Evolutionary conservation across 108 stramenopile genomes (phyloP).

Genomic region (Cyclotella distinguenda): DNA sequence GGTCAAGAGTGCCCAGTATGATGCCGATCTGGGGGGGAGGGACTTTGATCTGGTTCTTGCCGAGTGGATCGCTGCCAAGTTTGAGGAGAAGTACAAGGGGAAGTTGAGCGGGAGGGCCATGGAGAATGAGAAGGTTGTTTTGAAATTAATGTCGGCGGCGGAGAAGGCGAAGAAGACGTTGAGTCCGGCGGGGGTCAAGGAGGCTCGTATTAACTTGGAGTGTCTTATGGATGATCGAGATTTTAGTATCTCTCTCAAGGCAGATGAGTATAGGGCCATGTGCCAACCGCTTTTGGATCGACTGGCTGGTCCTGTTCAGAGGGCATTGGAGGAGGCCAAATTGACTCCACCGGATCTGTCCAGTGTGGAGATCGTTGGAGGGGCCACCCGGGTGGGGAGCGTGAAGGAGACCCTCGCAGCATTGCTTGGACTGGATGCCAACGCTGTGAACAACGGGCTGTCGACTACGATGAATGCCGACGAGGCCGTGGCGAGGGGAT

Average conservation of each 20-base stretch:
- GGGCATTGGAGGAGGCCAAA: slow-evolving; percentile 82
- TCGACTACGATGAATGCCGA: slow-evolving; percentile 98
- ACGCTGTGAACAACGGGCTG: slow-evolving; percentile 76
- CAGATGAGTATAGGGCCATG: slow-evolving; percentile 85
- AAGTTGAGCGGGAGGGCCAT: slow-evolving; percentile 78
- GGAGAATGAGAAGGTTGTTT: slow-evolving; percentile 78
- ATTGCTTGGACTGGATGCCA: slow-evolving; percentile 69
- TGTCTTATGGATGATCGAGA: slow-evolving; percentile 94
- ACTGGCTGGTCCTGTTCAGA: slow-evolving; percentile 79
- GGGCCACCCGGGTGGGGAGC: slow-evolving; percentile 86
- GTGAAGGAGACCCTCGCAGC: slow-evolving; percentile 82
- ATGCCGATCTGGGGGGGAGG: slow-evolving; percentile 89
- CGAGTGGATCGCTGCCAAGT: slow-evolving; percentile 87
- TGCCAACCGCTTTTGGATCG: slow-evolving; percentile 78
- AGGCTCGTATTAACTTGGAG: slow-evolving; percentile 92
- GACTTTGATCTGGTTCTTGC: slow-evolving; percentile 92
- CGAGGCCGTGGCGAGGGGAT: slow-evolving; percentile 95
- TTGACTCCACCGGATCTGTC: slow-evolving; percentile 68
- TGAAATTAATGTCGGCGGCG: slow-evolving; percentile 92
- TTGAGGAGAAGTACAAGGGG: slow-evolving; percentile 83
- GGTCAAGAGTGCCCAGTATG: slow-evolving; percentile 80
- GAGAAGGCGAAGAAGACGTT: slow-evolving; percentile 99
- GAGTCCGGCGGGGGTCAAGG: slow-evolving; percentile 92
- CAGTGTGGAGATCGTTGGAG: slow-evolving; percentile 95
- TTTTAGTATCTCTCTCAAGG: slow-evolving; percentile 78